Evolutionary conservation across 257 asterid genomes (phyloP), one percentile per base, ranked within the genome.

Genomic region (Verbascum thapsus): DNA sequence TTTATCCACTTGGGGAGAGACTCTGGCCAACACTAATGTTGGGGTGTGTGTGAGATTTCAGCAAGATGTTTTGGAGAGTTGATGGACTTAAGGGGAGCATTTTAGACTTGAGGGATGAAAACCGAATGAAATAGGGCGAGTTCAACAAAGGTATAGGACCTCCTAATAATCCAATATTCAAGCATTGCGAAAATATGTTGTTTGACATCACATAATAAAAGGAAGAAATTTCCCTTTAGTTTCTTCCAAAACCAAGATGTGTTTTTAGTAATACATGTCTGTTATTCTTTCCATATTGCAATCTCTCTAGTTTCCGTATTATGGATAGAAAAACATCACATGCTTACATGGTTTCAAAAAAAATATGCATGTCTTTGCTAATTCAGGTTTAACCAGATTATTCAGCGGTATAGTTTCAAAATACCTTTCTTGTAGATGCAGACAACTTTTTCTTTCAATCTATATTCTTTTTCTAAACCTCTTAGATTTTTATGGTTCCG

Each of bases 331-430:
- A n/a, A n/a, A 35, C 16, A 38, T 57, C 45, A 32, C 18, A 7
- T 41, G 10, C 13, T 63, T 53, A 17, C 35, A 54, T 18, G 15
- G 59, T 1, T 55, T 52, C 61, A n/a, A 13, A 17, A 42, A 39
- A 12, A 26, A 10, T n/a, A n/a, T 50, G 56, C 15, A 35, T 50
- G 16, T 19, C 8, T 19, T 42, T 50, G 17, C 11, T 22, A 16
- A 22, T 50, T 50, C 35, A 50, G 56, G 56, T 50, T 0, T 13
- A 18, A 42, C 49, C 9, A 12, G 49, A 42, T 42, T 1, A 18
- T n/a, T 42, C 7, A n/a, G n/a, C n/a, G 5, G 3, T 42, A 26
- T 26, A 5, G 5, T 26, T 26, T 26, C 5, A 26, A 26, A 42
- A 42, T 7, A 42, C 1, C 3, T 42, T 42, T n/a, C 17, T 18